These are phyloP conservation scores for Colletotrichum eremochloae DNA, from an alignment of 2,329 filamentous ascomycete genomes.

Conservation along the genomic window DNA sequence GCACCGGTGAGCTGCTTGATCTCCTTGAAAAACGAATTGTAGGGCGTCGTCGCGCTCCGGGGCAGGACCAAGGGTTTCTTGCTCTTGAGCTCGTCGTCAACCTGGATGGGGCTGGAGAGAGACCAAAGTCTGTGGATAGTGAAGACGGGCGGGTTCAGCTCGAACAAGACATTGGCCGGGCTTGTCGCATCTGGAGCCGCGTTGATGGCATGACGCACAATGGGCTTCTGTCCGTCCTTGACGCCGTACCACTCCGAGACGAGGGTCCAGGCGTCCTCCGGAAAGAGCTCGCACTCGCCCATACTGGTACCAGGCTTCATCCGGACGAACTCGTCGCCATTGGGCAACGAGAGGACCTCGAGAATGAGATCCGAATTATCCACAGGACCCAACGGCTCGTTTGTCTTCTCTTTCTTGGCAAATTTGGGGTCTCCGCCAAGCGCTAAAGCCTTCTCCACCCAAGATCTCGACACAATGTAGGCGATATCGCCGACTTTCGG, in stretches of 20 bases:
- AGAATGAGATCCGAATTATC: constrained; percentile 89
- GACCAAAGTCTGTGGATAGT: constrained; percentile 84
- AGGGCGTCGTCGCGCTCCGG: constrained; percentile 77
- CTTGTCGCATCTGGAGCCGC: constrained; percentile 71
- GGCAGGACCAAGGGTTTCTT: constrained; percentile 73
- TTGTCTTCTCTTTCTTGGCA: constrained; percentile 69
- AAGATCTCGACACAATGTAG: constrained; percentile 82
- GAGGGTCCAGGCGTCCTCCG: constrained; percentile 84
- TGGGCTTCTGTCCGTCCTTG: constrained; percentile 75
- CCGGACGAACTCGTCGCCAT: constrained; percentile 74
- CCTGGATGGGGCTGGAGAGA: constrained; percentile 66
- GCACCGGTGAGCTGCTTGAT: constrained; percentile 79
- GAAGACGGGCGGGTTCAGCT: constrained; percentile 87
- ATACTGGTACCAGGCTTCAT: constrained; percentile 76
- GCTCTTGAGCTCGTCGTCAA: constrained; percentile 72
- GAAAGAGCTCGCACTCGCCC: constrained; percentile 83
- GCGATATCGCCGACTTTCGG: constrained; percentile 80
- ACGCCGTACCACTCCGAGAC: constrained; percentile 87
- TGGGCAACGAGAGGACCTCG: constrained; percentile 66
- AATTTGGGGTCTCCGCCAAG: constrained; percentile 71
- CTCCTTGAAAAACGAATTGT: constrained; percentile 80
- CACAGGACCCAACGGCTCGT: constrained; percentile 79
- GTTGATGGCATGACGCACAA: constrained; percentile 83
- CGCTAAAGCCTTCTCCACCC: constrained; percentile 81
- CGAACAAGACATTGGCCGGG: constrained; percentile 79